Evolutionary conservation across 1,139 yeast species (phyloP), one percentile per base, ranked within the genome.

Genomic region (Suhomyces panamericanus): DNA sequence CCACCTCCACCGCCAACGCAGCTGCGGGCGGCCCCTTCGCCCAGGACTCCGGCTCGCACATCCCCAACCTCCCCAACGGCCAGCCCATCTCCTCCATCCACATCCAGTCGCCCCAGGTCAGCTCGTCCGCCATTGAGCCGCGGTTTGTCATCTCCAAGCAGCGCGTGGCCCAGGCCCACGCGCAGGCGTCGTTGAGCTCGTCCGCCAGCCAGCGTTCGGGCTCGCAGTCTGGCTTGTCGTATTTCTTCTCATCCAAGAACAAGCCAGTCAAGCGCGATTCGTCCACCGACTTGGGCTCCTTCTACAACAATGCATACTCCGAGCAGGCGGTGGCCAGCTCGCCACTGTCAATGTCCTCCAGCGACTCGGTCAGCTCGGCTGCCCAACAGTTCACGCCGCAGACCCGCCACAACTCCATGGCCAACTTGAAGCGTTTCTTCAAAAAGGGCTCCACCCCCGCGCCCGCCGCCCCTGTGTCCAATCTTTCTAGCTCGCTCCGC

Each of bases 71-170:
- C 54, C 80, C 69, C 53, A 80, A 59, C 59, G 85, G 76, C 60
- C 87, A 62, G 65, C 77, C 70, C 53, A 82, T 81, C 38, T 69
- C 77, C 47, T 77, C 84, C 13, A 83, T 81, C 49, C 81, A 82
- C 51, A 80, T 85, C 46, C 83, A 80, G 43, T 83, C 90, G 0
- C 93, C 93, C 3, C 80, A 77, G 46, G 86, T 85, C 7, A 59
- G 58, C 44, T 65, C 75, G 6, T 58, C 75, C 13, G 70, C 80
- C 28, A 83, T 85, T 22, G 93, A 85, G 56, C 83, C 88, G 12
- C 70, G 93, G 41, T 85, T 85, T 58, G 81, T 85, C 38, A 78
- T 85, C 34, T 83, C 90, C 4, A 84, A 84, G 55, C 91, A 83
- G 54, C 77, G 86, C 51, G 78, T 84, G 24, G 85, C 83, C 29